Evolutionary conservation across 177 flowering plant genomes (phyloP).

Genomic region (Vitis hybrid): DNA sequence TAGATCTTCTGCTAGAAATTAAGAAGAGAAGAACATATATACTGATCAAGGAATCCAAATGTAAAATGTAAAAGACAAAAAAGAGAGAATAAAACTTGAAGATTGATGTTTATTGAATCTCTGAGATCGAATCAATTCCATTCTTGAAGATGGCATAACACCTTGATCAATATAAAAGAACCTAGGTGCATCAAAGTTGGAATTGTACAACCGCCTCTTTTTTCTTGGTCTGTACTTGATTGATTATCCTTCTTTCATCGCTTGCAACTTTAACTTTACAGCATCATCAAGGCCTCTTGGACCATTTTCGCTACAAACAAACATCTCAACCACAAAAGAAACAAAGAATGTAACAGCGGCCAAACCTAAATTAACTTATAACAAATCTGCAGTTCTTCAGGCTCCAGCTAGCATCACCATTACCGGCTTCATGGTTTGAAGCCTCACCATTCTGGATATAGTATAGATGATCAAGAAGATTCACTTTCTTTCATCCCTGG

Average conservation of each 20-base stretch:
- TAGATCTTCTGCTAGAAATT: too few relatives aligned
- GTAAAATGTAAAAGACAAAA: too few relatives aligned
- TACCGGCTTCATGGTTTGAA: too few relatives aligned
- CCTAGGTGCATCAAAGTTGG: neutral
- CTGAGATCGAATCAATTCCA: slow-evolving; percentile 2
- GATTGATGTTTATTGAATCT: neutral
- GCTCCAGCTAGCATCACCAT: too few relatives aligned
- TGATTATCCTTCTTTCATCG: slow-evolving; percentile 2
- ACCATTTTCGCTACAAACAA: neutral
- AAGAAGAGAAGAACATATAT: too few relatives aligned
- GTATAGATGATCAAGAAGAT: too few relatives aligned
- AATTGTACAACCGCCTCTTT: neutral
- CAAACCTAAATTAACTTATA: neutral
- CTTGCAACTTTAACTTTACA: slow-evolving; percentile 20
- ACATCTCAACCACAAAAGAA: neutral
- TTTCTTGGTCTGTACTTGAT: slow-evolving; percentile 4
- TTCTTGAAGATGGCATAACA: slow-evolving; percentile 6
- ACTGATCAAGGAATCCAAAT: too few relatives aligned
- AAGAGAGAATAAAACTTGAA: too few relatives aligned
- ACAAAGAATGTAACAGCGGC: neutral
- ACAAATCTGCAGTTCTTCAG: too few relatives aligned
- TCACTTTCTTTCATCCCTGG: too few relatives aligned
- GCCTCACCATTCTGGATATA: too few relatives aligned
- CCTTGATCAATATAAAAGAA: slow-evolving; percentile 28
- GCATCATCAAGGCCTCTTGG: neutral